Percentiles rank a stretch among this genome's conserved stretches.
Conservation (phyloP, 2,329 filamentous ascomycete species). For the Pestalotiopsis sp. region DNA sequence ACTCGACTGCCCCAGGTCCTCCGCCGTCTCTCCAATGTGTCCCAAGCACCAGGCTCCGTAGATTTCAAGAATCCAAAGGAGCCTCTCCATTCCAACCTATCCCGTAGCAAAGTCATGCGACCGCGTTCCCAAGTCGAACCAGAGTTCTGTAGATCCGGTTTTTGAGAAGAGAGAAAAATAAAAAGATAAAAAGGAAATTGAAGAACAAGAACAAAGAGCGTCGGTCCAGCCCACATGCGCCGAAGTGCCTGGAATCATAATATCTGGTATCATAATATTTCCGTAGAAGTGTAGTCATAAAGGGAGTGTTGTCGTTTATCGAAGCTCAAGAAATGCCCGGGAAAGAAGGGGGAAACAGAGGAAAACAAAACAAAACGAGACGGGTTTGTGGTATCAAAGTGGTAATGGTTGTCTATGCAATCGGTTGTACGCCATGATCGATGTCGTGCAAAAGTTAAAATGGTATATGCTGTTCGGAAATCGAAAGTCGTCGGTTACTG, state of each 20-base stretch:
- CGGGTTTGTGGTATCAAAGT: conserved; percentile 30
- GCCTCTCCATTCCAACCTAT: not conserved
- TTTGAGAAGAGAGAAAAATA: not conserved
- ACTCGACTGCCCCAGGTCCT: not conserved
- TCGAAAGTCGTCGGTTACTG: not conserved
- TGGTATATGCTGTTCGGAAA: not conserved
- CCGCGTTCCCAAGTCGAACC: conserved; percentile 2
- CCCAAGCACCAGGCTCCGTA: not conserved
- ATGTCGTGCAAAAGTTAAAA: conserved; percentile 18
- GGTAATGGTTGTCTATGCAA: conserved; percentile 21
- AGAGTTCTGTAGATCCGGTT: not conserved
- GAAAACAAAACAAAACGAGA: conserved; percentile 9
- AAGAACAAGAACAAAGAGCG: conserved; percentile 10
- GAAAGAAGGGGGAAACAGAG: conserved; percentile 22
- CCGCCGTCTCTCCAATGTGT: not conserved
- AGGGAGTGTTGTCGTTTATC: conserved; percentile 4
- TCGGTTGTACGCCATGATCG: conserved; percentile 20
- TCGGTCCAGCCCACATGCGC: conserved; percentile 6
- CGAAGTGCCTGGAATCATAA: conserved; percentile 7
- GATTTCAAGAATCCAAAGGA: not conserved
- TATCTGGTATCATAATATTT: conserved; percentile 14
- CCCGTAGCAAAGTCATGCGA: not conserved
- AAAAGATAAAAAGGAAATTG: not conserved
- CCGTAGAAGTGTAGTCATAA: conserved; percentile 10
- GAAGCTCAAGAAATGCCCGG: conserved; percentile 18